phyloP scores from a whole-genome alignment of 108 stramenopile species.

The Parmales sp. region DNA sequence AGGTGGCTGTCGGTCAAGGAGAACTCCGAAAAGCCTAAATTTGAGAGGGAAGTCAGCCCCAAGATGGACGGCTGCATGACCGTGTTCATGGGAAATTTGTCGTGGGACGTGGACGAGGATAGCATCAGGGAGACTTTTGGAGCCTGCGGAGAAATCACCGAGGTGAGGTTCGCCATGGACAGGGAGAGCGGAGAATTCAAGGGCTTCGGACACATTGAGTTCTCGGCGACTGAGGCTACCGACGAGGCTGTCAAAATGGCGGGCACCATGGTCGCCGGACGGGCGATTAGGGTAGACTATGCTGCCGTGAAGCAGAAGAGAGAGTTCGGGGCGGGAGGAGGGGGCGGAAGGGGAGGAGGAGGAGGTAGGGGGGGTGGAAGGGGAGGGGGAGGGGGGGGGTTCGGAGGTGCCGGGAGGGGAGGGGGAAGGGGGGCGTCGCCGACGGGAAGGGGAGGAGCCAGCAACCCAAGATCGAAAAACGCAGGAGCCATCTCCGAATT shows the following conservation, averaged over 20 bases:
- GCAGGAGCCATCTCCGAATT: constrained; percentile 65
- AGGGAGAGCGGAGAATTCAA: constrained; percentile 93
- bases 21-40: constrained; percentile 43
- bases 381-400: constrained; percentile 43
- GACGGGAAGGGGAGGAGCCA: constrained; percentile 34
- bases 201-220: constrained; percentile 93
- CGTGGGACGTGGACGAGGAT: constrained; percentile 90
- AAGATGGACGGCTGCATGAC: constrained; percentile 79
- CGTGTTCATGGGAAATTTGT: constrained; percentile 92
- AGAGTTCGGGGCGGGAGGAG: constrained; percentile 37
- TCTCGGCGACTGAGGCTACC: constrained; percentile 68
- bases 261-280: constrained; percentile 71
- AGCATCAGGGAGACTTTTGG: constrained; percentile 66
- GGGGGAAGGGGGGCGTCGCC: constrained; percentile 57
- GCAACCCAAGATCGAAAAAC: constrained; percentile 42
- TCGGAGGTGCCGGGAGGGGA: constrained; percentile 52
- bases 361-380: constrained; percentile 27
- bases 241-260: constrained; percentile 78
- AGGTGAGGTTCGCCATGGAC: constrained; percentile 86
- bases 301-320: constrained; percentile 44
- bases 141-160: constrained; percentile 76
- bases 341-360: constrained; percentile 43
- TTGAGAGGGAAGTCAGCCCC: constrained; percentile 34
- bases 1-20: constrained; percentile 83
- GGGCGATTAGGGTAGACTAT: constrained; percentile 81